Base-by-base conservation (phyloP, 805 yeast species). In the Cyberlindnera xishuangbannaensis region DNA sequence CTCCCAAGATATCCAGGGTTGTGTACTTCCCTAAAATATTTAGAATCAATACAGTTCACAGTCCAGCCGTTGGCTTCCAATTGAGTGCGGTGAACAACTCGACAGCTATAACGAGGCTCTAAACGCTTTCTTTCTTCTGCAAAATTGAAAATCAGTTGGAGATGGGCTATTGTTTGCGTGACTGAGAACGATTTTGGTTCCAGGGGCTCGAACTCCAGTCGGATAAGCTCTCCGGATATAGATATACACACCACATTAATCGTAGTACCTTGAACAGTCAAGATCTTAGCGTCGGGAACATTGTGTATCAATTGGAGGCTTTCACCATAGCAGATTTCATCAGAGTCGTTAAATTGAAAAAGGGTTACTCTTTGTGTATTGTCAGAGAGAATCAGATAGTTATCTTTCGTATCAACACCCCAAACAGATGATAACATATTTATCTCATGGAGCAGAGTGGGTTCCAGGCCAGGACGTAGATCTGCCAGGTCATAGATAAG, bases 31-130 rank as follows among this genome's bases (percentile, higher is more conserved):
- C 65, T 61, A 56, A 79, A 78, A 34, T 51, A 61, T 5, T 43
- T 43, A 2, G 59, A 50, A 15, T 56, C 52, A 2, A 77, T 50
- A 9, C 61, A 61, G 30, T 58, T 60, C 6, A 66, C 55, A 0
- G 79, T 66, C 84, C 85, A 78, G 19, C 67, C 73, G 36, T 65
- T 69, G 28, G 71, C 77, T 7, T 56, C 56, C 17, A 73, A 34
- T 9, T 62, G 35, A 2, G 58, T 48, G 17, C 77, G 41, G 27
- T 56, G 50, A 0, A 42, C 35, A 1, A 65, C 62, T 5, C 15
- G 26, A 5, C 67, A 63, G 3, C n/a, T 6, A 8, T 36, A 24
- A 5, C 16, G 6, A 4, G 24, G 20, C 8, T 20, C 18, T 7
- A 18, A 9, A 16, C 11, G 14, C 19, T 5, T 11, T 14, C 18